phyloP scores from a whole-genome alignment of 2,329 filamentous ascomycete genomes.

The Venturiaceae sp. region DNA sequence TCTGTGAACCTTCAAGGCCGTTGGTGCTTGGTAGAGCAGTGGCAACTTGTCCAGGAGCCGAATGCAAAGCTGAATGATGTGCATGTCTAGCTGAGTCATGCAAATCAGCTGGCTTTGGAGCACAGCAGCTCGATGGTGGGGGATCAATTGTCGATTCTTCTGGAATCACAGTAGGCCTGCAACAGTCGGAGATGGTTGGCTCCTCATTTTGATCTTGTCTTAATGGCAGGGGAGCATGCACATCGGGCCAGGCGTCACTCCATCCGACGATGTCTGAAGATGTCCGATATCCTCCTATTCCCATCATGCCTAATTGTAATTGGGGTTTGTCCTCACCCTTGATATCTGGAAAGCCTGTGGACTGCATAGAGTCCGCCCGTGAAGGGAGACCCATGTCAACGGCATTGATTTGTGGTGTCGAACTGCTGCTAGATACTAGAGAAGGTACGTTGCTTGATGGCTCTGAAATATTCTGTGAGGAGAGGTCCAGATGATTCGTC shows the following conservation, averaged over 20 bases:
- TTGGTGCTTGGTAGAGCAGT: too few species aligned
- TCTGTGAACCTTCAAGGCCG: not conserved
- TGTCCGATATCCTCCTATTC: not conserved
- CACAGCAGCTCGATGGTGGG: not conserved
- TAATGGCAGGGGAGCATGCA: not conserved
- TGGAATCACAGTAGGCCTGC: not conserved
- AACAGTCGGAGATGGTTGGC: not conserved
- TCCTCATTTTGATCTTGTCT: too few species aligned
- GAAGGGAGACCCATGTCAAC: not conserved
- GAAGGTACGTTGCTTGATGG: slow-evolving; percentile 6
- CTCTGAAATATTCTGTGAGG: not conserved
- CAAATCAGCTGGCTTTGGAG: not conserved
- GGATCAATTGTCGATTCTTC: not conserved
- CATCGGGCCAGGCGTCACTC: not conserved
- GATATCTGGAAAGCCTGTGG: not conserved
- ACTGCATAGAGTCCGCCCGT: not conserved
- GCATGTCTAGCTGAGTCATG: not conserved
- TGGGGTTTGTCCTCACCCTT: not conserved
- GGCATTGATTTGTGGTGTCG: slow-evolving; percentile 6
- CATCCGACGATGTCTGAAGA: not conserved
- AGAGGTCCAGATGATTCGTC: not conserved
- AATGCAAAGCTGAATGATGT: not conserved
- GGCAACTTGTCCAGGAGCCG: not conserved
- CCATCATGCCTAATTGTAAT: not conserved
- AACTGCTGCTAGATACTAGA: slow-evolving; percentile 3